Base-by-base conservation (phyloP, 129 eudicot species). In the Centella asiatica region DNA sequence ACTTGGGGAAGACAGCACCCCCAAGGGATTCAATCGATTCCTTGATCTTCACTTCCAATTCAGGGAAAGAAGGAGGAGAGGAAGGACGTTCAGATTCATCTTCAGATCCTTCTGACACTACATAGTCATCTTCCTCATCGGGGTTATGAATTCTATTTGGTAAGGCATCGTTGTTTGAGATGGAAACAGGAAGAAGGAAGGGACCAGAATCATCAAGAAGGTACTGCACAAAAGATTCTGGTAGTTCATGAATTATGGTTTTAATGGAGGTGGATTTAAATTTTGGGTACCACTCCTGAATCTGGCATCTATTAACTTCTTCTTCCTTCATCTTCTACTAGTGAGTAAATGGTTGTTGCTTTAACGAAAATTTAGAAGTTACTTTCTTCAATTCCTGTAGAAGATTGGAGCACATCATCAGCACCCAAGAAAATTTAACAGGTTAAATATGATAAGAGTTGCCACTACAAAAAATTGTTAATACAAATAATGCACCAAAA, bases 111-210 rank as follows among this genome's bases (percentile, higher is more conserved):
- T 81, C 84, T 6, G 72, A 50, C 31, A 84, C 81, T 11, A 53
- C 63, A 49, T 42, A 92, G 60, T 90, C 95, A 36, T 83, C 88
- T 70, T 86, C 87, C 14, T 90, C 95, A 64, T 81, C 94, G 33
- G 95, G 90, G 14, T 90, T 90, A 47, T 84, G 80, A 72, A 86
- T 69, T 76, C 90, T 62, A 34, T 90, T 90, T 29, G 97, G 97
- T 4, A 86, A 75, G 42, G 97, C 84, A 60, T 84, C 95, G 7
- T 79, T 71, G 19, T 83, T 69, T 25, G 83, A 73, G 57, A 89
- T 76, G 19, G 97, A 83, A 55, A 76, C 73, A 13, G 95, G 95
- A 46, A 90, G 95, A 65, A 90, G 80, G 62, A 86, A 83, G 2
- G 94, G 85, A 25, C 86, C 93, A 0, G 87, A 66, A 79, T 90